Conservation (phyloP, 2,329 filamentous ascomycete species). For the Sporothrix humicola region DNA sequence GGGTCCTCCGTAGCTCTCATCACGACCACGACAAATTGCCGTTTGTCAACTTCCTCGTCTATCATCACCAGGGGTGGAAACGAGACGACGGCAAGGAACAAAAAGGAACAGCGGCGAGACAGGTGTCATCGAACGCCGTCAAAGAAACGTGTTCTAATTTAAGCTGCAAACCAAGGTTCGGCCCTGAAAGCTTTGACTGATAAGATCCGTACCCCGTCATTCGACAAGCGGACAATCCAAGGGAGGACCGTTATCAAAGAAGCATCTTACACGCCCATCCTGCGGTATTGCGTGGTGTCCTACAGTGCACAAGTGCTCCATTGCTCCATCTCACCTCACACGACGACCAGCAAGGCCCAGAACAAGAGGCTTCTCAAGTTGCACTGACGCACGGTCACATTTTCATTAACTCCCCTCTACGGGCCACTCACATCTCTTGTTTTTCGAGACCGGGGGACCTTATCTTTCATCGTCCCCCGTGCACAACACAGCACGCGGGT, state of each 20-base stretch:
- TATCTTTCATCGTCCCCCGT: conserved; percentile 31
- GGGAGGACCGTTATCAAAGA: conserved; percentile 13
- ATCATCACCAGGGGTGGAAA: conserved; percentile 6
- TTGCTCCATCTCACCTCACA: conserved; percentile 27
- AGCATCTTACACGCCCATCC: not conserved
- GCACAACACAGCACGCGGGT: not conserved
- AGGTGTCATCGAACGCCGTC: not conserved
- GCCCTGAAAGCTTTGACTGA: conserved; percentile 9
- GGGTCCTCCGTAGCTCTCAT: conserved; percentile 29
- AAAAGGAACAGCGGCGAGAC: not conserved
- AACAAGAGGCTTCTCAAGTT: not conserved
- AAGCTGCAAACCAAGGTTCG: conserved; percentile 11
- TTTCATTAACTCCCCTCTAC: conserved; percentile 7
- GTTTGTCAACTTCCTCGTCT: conserved; percentile 20
- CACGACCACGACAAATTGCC: conserved; percentile 31
- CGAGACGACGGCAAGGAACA: not conserved
- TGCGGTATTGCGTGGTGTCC: not conserved
- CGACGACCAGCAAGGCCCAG: conserved; percentile 2
- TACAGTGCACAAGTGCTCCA: not conserved
- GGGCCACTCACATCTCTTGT: conserved; percentile 28
- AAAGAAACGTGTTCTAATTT: not conserved
- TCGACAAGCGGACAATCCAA: not conserved
- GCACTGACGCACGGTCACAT: conserved; percentile 28
- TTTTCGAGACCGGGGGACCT: conserved; percentile 28
- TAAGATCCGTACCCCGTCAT: conserved; percentile 24